Conservation (phyloP, 352 stramenopile species). For the Phytophthora pistaciae region DNA sequence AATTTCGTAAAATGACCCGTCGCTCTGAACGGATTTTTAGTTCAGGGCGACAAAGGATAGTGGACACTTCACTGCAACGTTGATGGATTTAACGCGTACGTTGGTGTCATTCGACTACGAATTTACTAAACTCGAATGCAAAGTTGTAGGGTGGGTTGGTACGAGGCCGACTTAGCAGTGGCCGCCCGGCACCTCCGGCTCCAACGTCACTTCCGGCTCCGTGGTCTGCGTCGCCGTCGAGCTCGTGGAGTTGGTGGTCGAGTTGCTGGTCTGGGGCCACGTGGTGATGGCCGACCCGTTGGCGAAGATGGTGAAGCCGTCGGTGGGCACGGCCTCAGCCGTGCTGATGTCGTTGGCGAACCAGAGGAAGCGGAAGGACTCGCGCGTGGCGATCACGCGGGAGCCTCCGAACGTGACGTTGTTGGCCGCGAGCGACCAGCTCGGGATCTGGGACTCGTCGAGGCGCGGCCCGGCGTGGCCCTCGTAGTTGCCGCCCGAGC, state of each 20-base stretch:
- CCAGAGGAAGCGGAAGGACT: conserved; percentile 55
- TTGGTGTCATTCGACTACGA: not conserved
- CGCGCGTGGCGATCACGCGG: conserved; percentile 52
- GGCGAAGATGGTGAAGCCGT: conserved; percentile 61
- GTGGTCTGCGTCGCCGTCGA: conserved; percentile 8
- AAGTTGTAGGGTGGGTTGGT: not conserved
- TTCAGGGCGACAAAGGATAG: conserved; percentile 2
- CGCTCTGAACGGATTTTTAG: conserved; percentile 20
- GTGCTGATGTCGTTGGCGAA: conserved; percentile 55
- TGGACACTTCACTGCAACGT: conserved; percentile 24
- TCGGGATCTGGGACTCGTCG: conserved; percentile 33
- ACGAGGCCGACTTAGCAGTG: conserved; percentile 22
- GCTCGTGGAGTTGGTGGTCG: conserved; percentile 19
- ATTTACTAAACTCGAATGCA: not conserved
- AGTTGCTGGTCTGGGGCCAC: conserved; percentile 42
- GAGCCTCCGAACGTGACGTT: conserved; percentile 58
- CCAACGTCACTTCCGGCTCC: not conserved
- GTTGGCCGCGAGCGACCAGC: conserved; percentile 51
- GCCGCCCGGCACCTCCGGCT: conserved; percentile 6
- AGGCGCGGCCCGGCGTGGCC: conserved; percentile 51
- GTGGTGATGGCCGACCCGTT: conserved; percentile 44
- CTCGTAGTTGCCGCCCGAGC: conserved; percentile 62
- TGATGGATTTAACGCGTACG: not conserved
- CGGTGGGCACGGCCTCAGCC: conserved; percentile 42
- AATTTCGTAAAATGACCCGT: conserved; percentile 24